Evolutionary conservation across 805 yeast species (phyloP).

Genomic region (Candida nemodendra): DNA sequence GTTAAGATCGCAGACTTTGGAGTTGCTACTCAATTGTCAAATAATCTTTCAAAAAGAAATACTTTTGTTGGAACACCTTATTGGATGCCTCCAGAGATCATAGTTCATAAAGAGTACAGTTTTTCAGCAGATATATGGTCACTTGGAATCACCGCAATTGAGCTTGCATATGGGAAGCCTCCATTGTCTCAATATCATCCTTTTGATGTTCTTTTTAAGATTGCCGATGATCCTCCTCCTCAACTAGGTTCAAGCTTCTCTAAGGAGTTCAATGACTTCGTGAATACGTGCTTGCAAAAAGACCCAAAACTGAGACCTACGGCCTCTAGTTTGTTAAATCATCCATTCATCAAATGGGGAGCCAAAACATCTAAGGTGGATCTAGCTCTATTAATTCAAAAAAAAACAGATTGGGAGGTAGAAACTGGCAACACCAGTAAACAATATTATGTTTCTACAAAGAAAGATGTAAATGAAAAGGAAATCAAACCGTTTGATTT

Average conservation of each 20-base stretch:
- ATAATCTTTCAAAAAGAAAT: slow-evolving; percentile 49
- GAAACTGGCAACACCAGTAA: slow-evolving; percentile 31
- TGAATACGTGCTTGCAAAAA: slow-evolving; percentile 65
- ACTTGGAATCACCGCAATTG: slow-evolving; percentile 74
- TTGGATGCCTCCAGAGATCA: slow-evolving; percentile 67
- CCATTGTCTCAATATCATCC: slow-evolving; percentile 59
- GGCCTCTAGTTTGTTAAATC: slow-evolving; percentile 60
- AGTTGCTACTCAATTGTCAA: slow-evolving; percentile 77
- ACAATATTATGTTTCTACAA: slow-evolving; percentile 36
- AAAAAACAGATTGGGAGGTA: slow-evolving; percentile 42
- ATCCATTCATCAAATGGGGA: slow-evolving; percentile 52
- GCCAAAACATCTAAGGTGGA: slow-evolving; percentile 33
- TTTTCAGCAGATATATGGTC: slow-evolving; percentile 80
- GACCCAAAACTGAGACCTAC: slow-evolving; percentile 66
- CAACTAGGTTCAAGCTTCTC: slow-evolving; percentile 33
- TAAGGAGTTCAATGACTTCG: slow-evolving; percentile 61
- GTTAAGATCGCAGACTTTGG: slow-evolving; percentile 96
- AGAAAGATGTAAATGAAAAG: neutral
- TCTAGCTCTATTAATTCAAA: slow-evolving; percentile 41
- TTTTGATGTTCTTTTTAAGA: slow-evolving; percentile 51
- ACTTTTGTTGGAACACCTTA: slow-evolving; percentile 62
- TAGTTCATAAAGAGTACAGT: slow-evolving; percentile 53
- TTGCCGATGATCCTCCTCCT: slow-evolving; percentile 51
- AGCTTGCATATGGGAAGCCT: slow-evolving; percentile 69
- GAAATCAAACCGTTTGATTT: slow-evolving; percentile 9